phyloP scores from a whole-genome alignment of 1,284 basidiomycete species.

The Dichomitus squalens region DNA sequence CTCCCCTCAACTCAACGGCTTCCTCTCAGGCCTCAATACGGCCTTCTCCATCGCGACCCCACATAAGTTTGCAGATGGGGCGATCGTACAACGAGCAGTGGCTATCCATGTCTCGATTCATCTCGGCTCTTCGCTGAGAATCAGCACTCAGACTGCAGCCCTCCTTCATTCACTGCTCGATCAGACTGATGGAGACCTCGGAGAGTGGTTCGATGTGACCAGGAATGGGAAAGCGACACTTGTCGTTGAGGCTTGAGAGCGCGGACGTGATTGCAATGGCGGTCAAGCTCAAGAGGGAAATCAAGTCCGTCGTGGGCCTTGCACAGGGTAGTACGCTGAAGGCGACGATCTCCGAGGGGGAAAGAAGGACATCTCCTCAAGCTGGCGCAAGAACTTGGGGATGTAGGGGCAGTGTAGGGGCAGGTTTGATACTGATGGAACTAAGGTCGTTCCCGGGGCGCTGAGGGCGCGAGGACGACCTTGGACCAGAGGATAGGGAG shows the following conservation, averaged over 20 bases:
- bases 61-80: conserved; percentile 64
- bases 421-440: conserved; percentile 74
- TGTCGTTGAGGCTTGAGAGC: conserved; percentile 55
- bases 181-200: conserved; percentile 45
- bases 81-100: conserved; percentile 66
- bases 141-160: conserved; percentile 64
- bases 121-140: conserved; percentile 39
- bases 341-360: conserved; percentile 68
- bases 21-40: conserved; percentile 70
- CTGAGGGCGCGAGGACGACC: conserved; percentile 59
- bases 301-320: conserved; percentile 48
- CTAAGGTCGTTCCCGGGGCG: conserved; percentile 57
- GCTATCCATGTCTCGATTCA: conserved; percentile 64
- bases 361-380: conserved; percentile 77
- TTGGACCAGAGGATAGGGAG: too few species aligned
- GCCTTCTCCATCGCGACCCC: conserved; percentile 65
- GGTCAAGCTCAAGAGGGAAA: conserved; percentile 71
- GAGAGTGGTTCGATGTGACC: conserved; percentile 56
- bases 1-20: conserved; percentile 55
- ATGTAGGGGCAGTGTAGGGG: conserved; percentile 56
- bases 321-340: conserved; percentile 34
- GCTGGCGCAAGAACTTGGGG: conserved; percentile 77
- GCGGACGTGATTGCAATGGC: conserved; percentile 83
- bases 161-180: conserved; percentile 65
- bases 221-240: conserved; percentile 54